Evolutionary conservation across 1,284 basidiomycete species (phyloP), one percentile per base, ranked within the genome.

Genomic region (Malassezia japonica): DNA sequence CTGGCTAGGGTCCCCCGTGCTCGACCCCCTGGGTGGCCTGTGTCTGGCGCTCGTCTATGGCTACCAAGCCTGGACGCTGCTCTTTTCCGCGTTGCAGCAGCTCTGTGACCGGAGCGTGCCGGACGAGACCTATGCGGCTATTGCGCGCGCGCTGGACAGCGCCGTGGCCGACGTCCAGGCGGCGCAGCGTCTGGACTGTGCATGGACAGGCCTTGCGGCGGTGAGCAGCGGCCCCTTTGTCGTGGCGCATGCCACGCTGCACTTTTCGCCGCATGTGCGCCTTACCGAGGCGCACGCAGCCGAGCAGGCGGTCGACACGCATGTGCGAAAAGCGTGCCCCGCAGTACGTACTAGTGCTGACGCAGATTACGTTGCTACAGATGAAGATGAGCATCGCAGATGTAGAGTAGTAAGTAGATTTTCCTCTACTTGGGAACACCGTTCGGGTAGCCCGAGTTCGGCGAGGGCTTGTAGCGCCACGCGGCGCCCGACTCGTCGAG

Each of bases 21-120:
- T 96, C 25, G 92, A 98, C 72, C 91, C 92, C 3, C 79, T 98
- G 25, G 94, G 94, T 60, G 92, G 91, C 12, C 76, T 96, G 16
- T 74, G 94, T 47, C 91, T 96, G 9, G 88, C 88, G 0, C 76
- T 86, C 49, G 81, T 96, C 62, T 94, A 96, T 71, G 78, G 94
- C 21, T 80, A 80, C 63, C 89, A 95, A 70, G 87, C 89, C n/a
- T 75, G 83, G 37, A 76, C 75, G 15, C 77, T 95, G 20, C 78
- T 88, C 38, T 74, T 79, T 38, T 81, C 81, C 13, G 85, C 90
- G 1, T 80, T 87, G 73, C 78, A 80, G 24, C 89, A 95, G 69
- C 76, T 95, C 38, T 86, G 86, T 2, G 90, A 95, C 67, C 84
- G 84, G 6, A 83, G 87, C 13, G 82, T 90, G 15, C 82, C 85